Evolutionary conservation across 164 flowering plant genomes (phyloP), one percentile per base, ranked within the genome.

Genomic region (Tinospora cordifolia): DNA sequence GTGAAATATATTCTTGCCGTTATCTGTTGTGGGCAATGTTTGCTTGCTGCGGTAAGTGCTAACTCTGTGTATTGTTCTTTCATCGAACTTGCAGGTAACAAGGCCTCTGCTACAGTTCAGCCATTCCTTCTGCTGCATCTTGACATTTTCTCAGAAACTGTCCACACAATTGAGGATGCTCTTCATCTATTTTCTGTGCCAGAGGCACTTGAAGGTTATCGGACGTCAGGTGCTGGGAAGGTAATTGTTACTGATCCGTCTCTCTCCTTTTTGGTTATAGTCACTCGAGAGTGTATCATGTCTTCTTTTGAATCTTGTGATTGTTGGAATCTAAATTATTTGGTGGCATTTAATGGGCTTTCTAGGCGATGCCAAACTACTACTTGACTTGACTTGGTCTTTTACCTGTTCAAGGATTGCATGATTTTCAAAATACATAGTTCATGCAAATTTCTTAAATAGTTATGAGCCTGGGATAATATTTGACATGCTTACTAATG

Each of bases 101-200:
- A 86, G 75, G 84, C 86, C 40, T 93, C 98, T 75, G 98, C 91
- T 22, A 90, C 97, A 59, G 82, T 91, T 73, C 97, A 93, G 71
- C 97, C 98, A 54, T 91, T 75, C 81, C 85, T 90, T 14, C 72
- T 90, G 81, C 94, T 93, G 19, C 98, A 91, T 72, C 96, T 93
- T 70, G 90, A 93, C 75, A 80, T 90, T 85, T 76, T 83, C 30
- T 86, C 90, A 17, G 93, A 90, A 51, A 84, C 87, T 70, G 87
- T 93, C 57, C 82, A 58, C 71, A 83, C 88, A 46, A 86, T 93
- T 72, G 97, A 87, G 81, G 94, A 90, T 82, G 98, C 98, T 54
- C 88, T 94, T 46, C 91, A 68, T 66, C 82, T 87, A 73, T 89
- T 88, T 82, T 89, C 92, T 80, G 90, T 87, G 13, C 87, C 87